Evolutionary conservation across 306 rosid genomes (phyloP).

Genomic region (Sicyos baderoa): DNA sequence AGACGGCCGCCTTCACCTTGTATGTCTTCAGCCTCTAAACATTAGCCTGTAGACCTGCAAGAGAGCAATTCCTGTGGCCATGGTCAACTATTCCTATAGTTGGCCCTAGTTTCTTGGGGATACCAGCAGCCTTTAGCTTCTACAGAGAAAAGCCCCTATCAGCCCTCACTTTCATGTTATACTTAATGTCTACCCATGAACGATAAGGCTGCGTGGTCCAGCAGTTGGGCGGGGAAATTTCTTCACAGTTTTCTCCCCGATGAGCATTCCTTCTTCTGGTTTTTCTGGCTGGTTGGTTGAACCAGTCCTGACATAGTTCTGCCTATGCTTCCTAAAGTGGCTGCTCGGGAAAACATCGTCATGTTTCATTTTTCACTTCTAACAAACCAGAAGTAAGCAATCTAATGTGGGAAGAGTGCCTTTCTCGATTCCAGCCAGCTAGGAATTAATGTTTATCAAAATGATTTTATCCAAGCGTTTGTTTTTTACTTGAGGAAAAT

Average conservation of each 20-base stretch:
- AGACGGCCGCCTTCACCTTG: conserved; percentile 61
- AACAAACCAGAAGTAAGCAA: background rate
- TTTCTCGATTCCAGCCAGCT: background rate
- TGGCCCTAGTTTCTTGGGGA: conserved; percentile 56
- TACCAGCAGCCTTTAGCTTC: conserved; percentile 65
- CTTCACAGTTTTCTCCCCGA: conserved; percentile 53
- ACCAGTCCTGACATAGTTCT: conserved; percentile 68
- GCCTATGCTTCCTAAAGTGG: conserved; percentile 68
- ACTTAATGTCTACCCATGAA: conserved; percentile 37
- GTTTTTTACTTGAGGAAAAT: background rate
- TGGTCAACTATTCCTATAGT: conserved; percentile 71
- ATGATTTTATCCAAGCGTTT: conserved; percentile 21
- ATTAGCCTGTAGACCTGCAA: conserved; percentile 48
- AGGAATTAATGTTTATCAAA: conserved; percentile 6
- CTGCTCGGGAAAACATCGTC: conserved; percentile 55
- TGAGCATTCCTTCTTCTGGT: conserved; percentile 59
- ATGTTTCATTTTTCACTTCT: conserved; percentile 49
- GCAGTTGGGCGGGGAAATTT: conserved; percentile 57
- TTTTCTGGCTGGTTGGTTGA: conserved; percentile 59
- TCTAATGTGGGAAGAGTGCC: no score
- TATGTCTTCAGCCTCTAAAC: conserved; percentile 61
- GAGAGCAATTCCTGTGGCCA: conserved; percentile 47
- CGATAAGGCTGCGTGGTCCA: conserved; percentile 52
- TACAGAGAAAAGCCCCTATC: conserved; percentile 57
- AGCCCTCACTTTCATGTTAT: conserved; percentile 47